Base-by-base conservation (phyloP, 1,139 yeast genomes). In the Diutina ranongensis region DNA sequence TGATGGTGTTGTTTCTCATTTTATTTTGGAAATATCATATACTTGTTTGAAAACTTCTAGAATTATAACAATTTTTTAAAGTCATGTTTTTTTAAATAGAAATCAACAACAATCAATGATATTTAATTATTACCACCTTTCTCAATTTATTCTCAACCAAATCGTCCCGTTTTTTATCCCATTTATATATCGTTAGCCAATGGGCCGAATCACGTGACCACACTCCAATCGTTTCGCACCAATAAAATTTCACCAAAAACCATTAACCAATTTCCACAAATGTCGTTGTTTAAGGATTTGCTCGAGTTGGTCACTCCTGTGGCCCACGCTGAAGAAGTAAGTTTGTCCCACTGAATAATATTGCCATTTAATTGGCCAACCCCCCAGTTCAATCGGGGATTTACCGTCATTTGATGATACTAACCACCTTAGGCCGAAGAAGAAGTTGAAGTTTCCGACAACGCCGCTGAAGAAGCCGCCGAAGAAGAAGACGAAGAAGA, bases 271-370 rank as follows among this genome's bases (percentile, higher is more conserved):
- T 20, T 20, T 35, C 22, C 42, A 38, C 42, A 27, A 36, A 70
- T 71, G 76, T 72, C 81, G 56, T 72, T 85, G 60, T 75, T 76
- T 63, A 71, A 77, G 72, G 95, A 86, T 66, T 71, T 88, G 62
- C 82, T 84, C 68, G 95, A 87, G 65, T 74, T 85, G 54, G 74
- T 85, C 54, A 68, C 80, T 57, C 95, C 96, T 62, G 76, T 86
- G 55, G 95, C 95, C 49, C 79, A 75, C 68, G 96, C 96, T 60
- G 96, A 85, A 63, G 89, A 79, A 63, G 81, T 74, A 68, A 57
- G 75, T 38, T 12, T 25, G 15, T 38, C 15, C 12, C 38, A n/a
- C n/a, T n/a, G n/a, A n/a, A n/a, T n/a, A n/a, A n/a, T n/a, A n/a
- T n/a, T n/a, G n/a, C n/a, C 12, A 9, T 27, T 27, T 12, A 27